Conservation (phyloP, 768 basidiomycete species). For the Botryobasidium botryosum region DNA sequence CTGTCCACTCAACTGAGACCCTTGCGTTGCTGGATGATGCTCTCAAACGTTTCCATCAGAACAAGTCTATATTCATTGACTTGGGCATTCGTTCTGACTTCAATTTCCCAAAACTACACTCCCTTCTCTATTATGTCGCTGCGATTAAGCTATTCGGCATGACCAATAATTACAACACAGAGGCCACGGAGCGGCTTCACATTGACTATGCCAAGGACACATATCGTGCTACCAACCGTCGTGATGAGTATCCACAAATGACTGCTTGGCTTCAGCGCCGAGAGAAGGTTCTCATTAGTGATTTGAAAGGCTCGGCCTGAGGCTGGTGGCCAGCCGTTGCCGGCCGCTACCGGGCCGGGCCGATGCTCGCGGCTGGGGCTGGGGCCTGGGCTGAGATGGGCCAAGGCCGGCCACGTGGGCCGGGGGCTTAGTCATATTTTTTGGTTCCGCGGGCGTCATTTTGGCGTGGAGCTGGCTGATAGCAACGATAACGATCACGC, state of each 20-base stretch:
- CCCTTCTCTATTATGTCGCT: constrained; percentile 20
- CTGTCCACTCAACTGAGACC: constrained; percentile 19
- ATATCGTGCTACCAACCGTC: constrained; percentile 2
- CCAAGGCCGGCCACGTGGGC: too few species aligned
- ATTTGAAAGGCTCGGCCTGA: too few species aligned
- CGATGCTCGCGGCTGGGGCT: too few species aligned
- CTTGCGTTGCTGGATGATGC: constrained; percentile 17
- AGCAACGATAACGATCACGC: too few species aligned
- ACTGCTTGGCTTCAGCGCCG: constrained; percentile 1
- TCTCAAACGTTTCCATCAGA: constrained; percentile 22
- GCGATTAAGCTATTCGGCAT: constrained; percentile 22
- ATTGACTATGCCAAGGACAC: constrained; percentile 7
- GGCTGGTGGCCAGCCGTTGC: too few species aligned
- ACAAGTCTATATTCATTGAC: constrained; percentile 24
- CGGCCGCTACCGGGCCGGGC: too few species aligned
- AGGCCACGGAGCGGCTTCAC: constrained; percentile 26
- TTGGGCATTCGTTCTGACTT: constrained; percentile 21
- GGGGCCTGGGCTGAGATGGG: too few species aligned
- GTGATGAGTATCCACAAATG: constrained; percentile 2
- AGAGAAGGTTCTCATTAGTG: constrained; percentile 3
- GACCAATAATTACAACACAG: constrained; percentile 26
- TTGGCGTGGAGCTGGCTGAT: too few species aligned
- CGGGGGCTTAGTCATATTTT: too few species aligned
- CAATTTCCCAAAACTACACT: constrained; percentile 30
- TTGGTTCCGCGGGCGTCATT: too few species aligned